Evolutionary conservation across 805 yeast genomes (phyloP), one percentile per base, ranked within the genome.

Genomic region (Wickerhamiella nectarea): DNA sequence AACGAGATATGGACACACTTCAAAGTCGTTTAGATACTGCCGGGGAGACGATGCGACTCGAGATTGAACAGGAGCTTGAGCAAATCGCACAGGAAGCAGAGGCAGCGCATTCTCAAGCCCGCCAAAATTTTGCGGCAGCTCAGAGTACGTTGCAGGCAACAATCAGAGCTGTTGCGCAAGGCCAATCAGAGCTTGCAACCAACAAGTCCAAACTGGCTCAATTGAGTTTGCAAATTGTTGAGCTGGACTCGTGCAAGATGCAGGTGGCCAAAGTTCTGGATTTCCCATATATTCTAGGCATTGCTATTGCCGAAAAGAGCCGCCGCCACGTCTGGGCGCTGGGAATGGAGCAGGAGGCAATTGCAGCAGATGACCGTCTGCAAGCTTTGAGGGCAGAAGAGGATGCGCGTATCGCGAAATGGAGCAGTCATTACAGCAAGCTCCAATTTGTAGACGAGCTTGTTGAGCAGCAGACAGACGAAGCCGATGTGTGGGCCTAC

Each of bases 401-500:
- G 67, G 44, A 69, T 86, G 51, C 62, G 22, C 50, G 57, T 5
- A 43, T 51, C 22, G 42, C 65, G 7, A 67, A 69, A 29, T 85
- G 94, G 95, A 48, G 69, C 4, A 65, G 68, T 42, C 78, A 75
- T 43, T 80, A 80, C 44, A 20, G 42, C 40, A 22, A 47, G 15
- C 28, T 46, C 14, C 50, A 49, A 8, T 40, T 54, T n/a, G 47
- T 54, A 22, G 52, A 52, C 10, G 40, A 37, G 14, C 21, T 41
- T 15, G 24, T 39, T 9, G 15, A 20, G 21, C 24, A 34, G 24
- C 43, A 46, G 19, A 38, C 41, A 20, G 47, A 46, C 12, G 19
- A 22, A 19, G 20, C 33, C 17, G 36, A 28, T 28, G 47, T 46
- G 17, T 24, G 46, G 29, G 50, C 48, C 14, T 60, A 56, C 39